These are phyloP conservation scores for Mariannaea elegans DNA, from an alignment of 2,329 filamentous ascomycete species.

Conservation along the genomic window DNA sequence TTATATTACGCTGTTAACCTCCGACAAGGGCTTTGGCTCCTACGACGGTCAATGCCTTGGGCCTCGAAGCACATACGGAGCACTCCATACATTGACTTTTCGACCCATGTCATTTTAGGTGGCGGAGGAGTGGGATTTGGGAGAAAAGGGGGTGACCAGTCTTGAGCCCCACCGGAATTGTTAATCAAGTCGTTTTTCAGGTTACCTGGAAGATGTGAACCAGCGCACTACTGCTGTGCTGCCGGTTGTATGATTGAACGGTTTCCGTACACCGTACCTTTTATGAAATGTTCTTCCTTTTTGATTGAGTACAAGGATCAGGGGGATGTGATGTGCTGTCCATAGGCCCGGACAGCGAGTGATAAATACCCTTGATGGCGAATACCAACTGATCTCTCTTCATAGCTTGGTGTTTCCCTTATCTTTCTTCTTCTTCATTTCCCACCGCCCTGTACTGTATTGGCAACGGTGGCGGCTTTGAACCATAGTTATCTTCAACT, in stretches of 20 bases:
- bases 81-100: too few relatives aligned
- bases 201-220: background rate
- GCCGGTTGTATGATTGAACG: too few relatives aligned
- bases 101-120: too few relatives aligned
- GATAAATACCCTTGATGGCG: background rate
- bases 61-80: background rate
- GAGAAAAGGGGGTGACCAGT: constrained; percentile 34
- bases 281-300: background rate
- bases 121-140: constrained; percentile 17
- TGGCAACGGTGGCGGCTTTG: too few relatives aligned
- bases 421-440: too few relatives aligned
- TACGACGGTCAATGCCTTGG: constrained; percentile 2
- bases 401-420: too few relatives aligned
- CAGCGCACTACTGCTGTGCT: too few relatives aligned
- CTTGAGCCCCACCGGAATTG: constrained; percentile 1
- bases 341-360: background rate
- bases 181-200: too few relatives aligned
- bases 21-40: constrained; percentile 11
- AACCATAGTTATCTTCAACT: too few relatives aligned
- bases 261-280: too few relatives aligned
- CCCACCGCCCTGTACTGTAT: too few relatives aligned
- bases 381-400: background rate
- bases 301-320: background rate
- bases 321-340: background rate
- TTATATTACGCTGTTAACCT: constrained; percentile 3